Percentiles rank a stretch among this genome's conserved stretches.
Evolutionary conservation across 441 rosid species (phyloP).

Genomic region (Euphorbia celastroides): DNA sequence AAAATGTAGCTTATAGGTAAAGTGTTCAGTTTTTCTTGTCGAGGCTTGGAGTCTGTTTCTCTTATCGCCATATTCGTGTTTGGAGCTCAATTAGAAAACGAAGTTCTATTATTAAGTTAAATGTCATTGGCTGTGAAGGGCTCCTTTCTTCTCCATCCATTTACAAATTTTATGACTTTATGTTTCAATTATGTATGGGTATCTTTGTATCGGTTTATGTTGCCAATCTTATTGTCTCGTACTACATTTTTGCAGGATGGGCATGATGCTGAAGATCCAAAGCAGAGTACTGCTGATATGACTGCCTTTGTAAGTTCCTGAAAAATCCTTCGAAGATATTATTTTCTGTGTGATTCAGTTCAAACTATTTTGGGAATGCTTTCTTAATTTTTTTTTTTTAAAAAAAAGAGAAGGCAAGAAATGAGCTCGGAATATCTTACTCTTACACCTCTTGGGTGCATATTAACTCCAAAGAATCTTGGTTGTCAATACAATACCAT

Average conservation of each 20-base stretch:
- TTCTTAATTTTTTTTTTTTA: background rate
- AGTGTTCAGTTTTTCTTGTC: background rate
- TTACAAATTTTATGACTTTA: background rate
- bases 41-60: background rate
- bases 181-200: background rate
- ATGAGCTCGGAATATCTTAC: background rate
- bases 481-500: background rate
- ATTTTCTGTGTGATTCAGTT: background rate
- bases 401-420: background rate
- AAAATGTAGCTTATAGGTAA: background rate
- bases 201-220: constrained; percentile 7
- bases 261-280: constrained; percentile 58
- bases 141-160: background rate
- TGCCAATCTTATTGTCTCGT: background rate
- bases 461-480: background rate
- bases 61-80: background rate
- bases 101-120: background rate
- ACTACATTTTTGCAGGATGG: constrained; percentile 47
- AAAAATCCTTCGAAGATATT: background rate
- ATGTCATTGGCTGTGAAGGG: background rate
- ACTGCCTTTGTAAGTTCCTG: constrained; percentile 60
- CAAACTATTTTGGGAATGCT: background rate
- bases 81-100: background rate
- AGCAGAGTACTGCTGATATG: constrained; percentile 80
- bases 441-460: background rate